Percentiles rank a stretch among this genome's conserved stretches.
These are phyloP conservation scores for Leccinum rimulosum DNA, from an alignment of 768 basidiomycete species.

Conservation along the genomic window DNA sequence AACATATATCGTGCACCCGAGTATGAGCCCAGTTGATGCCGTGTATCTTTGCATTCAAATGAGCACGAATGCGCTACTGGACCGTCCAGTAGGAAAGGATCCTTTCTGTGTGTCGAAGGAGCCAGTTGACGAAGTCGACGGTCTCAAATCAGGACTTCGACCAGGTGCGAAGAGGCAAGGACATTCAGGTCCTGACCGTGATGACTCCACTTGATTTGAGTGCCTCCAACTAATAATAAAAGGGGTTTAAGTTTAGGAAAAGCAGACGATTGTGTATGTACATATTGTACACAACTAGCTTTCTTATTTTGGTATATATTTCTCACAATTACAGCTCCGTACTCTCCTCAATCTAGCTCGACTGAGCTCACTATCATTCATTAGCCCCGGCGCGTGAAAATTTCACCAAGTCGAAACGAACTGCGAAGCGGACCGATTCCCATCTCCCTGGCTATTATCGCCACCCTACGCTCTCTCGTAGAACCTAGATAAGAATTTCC, in stretches of 20 bases:
- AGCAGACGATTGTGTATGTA: background rate
- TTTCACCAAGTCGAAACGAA: background rate
- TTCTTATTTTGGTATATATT: too few relatives aligned
- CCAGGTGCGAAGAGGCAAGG: slow-evolving; percentile 85
- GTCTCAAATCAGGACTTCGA: slow-evolving; percentile 92
- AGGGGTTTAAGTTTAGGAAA: background rate
- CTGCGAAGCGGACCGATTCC: background rate
- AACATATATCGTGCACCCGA: slow-evolving; percentile 81
- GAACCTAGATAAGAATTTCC: background rate
- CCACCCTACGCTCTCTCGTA: background rate
- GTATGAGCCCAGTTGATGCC: slow-evolving; percentile 95
- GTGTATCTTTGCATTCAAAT: slow-evolving; percentile 83
- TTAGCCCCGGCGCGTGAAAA: too few relatives aligned
- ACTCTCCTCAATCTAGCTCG: too few relatives aligned
- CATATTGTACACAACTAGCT: background rate
- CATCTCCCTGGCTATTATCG: background rate
- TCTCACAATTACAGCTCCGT: too few relatives aligned
- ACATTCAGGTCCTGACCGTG: slow-evolving; percentile 65
- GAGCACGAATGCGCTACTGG: slow-evolving; percentile 60
- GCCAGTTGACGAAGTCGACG: slow-evolving; percentile 58
- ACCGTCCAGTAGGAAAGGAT: slow-evolving; percentile 62
- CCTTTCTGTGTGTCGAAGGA: slow-evolving; percentile 62
- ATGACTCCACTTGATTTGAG: slow-evolving; percentile 97
- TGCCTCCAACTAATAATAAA: slow-evolving; percentile 62
- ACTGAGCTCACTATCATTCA: too few relatives aligned